Evolutionary conservation across 495 filamentous ascomycete genomes (phyloP).

Genomic region (Penicillium simplicissimum): DNA sequence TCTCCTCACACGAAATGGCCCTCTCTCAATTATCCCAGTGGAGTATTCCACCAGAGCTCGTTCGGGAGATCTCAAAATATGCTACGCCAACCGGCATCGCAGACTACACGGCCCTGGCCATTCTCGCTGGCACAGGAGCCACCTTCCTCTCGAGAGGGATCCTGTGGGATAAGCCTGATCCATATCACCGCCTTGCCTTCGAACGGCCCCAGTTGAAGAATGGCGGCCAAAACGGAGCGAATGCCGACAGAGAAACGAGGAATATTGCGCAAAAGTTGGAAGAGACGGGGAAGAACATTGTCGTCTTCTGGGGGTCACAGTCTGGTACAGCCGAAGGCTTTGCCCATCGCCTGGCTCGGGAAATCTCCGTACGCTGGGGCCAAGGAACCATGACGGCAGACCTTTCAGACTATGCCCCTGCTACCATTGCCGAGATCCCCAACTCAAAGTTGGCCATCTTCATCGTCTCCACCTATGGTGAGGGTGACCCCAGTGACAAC

Average conservation of each 20-base stretch:
- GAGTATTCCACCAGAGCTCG: conserved; percentile 25
- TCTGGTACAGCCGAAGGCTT: conserved; percentile 56
- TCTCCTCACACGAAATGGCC: conserved; percentile 4
- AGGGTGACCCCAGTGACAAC: conserved; percentile 58
- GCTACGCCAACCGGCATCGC: conserved; percentile 28
- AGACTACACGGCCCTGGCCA: conserved; percentile 34
- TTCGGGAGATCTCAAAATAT: conserved; percentile 26
- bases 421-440: conserved; percentile 40
- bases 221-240: conserved; percentile 16
- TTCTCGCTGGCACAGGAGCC: conserved; percentile 29
- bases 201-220: conserved; percentile 40
- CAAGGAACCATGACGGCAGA: conserved; percentile 48
- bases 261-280: conserved; percentile 40
- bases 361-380: conserved; percentile 45
- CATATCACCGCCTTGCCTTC: conserved; percentile 30
- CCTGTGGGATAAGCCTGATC: conserved; percentile 40
- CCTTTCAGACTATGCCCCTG: conserved; percentile 51
- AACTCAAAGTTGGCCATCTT: conserved; percentile 48
- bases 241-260: conserved; percentile 30
- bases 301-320: conserved; percentile 58
- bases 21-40: conserved; percentile 14
- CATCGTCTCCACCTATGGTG: conserved; percentile 55
- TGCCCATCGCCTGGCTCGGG: conserved; percentile 47
- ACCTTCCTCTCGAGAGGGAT: conserved; percentile 35
- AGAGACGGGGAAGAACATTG: conserved; percentile 39